phyloP scores from a whole-genome alignment of 805 yeast species.

The Lachancea sp. region DNA sequence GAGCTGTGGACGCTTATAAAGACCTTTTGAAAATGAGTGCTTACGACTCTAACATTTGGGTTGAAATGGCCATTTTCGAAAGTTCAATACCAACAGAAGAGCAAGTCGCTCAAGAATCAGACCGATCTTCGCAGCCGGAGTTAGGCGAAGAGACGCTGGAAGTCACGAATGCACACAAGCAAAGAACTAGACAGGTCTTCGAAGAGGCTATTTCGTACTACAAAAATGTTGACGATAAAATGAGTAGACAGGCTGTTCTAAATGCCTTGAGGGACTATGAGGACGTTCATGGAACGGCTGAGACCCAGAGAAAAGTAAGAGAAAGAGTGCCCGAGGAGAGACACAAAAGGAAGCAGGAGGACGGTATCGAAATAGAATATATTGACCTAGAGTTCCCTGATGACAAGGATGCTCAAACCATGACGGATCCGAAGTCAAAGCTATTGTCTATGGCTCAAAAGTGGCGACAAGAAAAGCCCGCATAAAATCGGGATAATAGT shows the following conservation, averaged over 20 bases:
- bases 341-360: slow-evolving; percentile 31
- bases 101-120: slow-evolving; percentile 28
- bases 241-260: slow-evolving; percentile 46
- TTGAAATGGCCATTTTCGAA: slow-evolving; percentile 66
- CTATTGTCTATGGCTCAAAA: slow-evolving; percentile 43
- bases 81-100: slow-evolving; percentile 52
- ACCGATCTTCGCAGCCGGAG: background rate
- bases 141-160: slow-evolving; percentile 45
- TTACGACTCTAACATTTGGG: slow-evolving; percentile 44
- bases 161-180: slow-evolving; percentile 45
- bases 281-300: slow-evolving; percentile 47
- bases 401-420: slow-evolving; percentile 34
- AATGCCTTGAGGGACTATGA: slow-evolving; percentile 67
- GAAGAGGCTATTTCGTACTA: slow-evolving; percentile 44
- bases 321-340: slow-evolving; percentile 46
- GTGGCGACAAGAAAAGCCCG: slow-evolving; percentile 36
- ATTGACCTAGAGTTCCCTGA: slow-evolving; percentile 64
- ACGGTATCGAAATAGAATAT: slow-evolving; percentile 48
- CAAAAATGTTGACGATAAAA: slow-evolving; percentile 33
- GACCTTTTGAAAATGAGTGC: slow-evolving; percentile 32
- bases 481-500: background rate
- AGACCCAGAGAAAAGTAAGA: slow-evolving; percentile 33
- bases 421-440: slow-evolving; percentile 21
- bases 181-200: slow-evolving; percentile 50
- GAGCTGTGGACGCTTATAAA: slow-evolving; percentile 48